Evolutionary conservation across 2,329 filamentous ascomycete species (phyloP).

Genomic region (Ceratocystis cubensis): DNA sequence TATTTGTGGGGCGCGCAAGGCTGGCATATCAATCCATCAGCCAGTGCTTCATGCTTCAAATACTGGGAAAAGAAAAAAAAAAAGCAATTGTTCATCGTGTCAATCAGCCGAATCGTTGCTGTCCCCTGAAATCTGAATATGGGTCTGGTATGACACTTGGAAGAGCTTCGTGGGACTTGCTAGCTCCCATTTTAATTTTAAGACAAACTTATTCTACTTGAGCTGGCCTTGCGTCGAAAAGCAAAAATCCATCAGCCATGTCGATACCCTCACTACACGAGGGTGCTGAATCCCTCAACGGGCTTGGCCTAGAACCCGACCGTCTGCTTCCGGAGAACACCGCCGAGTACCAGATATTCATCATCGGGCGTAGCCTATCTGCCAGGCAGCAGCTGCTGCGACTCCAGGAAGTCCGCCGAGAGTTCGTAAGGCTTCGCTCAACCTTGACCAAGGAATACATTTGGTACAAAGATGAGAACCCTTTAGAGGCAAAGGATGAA

Average conservation of each 20-base stretch:
- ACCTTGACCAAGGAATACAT: constrained; percentile 71
- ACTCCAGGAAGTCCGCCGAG: constrained; percentile 61
- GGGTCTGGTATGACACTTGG: no score
- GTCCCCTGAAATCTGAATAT: no score
- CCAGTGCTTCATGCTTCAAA: no score
- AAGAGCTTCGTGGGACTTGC: no score
- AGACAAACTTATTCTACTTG: background rate
- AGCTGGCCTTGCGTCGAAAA: background rate
- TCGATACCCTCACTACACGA: background rate
- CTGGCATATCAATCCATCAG: no score
- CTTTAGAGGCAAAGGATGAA: constrained; percentile 50
- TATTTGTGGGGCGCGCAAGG: no score
- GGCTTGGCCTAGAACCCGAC: background rate
- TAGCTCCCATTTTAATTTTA: background rate
- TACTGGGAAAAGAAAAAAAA: no score
- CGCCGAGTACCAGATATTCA: constrained; percentile 71
- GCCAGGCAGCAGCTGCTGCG: constrained; percentile 47
- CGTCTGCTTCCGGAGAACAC: constrained; percentile 59
- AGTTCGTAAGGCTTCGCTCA: constrained; percentile 49
- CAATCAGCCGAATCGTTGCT: no score
- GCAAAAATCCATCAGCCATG: background rate
- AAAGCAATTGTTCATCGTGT: no score
- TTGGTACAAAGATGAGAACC: constrained; percentile 81
- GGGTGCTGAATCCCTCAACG: background rate
- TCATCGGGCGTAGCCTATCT: constrained; percentile 46